A percentile compares a stretch with the other conserved stretches of the same genome.
phyloP scores from a whole-genome alignment of 352 stramenopile species.

The Hyaloperonospora arabidopsidis region DNA sequence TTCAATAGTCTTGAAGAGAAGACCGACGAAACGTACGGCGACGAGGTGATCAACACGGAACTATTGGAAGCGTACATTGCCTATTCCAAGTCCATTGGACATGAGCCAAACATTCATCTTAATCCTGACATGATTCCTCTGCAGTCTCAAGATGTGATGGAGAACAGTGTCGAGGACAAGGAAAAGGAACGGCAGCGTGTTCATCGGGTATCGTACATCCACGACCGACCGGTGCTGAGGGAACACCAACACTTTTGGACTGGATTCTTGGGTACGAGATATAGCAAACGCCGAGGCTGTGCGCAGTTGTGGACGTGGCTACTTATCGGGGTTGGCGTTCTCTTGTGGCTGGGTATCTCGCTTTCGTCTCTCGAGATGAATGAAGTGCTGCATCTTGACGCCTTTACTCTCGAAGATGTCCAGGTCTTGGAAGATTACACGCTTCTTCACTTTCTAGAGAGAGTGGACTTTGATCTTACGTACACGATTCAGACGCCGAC shows the following conservation, averaged over 20 bases:
- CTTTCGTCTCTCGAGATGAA: conserved; percentile 35
- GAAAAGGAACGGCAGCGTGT: conserved; percentile 15
- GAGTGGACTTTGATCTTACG: conserved; percentile 48
- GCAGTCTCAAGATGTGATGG: conserved; percentile 36
- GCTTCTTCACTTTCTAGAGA: conserved; percentile 52
- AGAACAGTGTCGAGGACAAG: conserved; percentile 41
- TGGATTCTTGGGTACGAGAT: conserved; percentile 35
- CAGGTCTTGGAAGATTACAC: conserved; percentile 46
- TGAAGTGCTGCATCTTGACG: conserved; percentile 60
- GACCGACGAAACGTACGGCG: conserved; percentile 29
- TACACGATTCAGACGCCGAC: conserved; percentile 40
- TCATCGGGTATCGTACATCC: conserved; percentile 30
- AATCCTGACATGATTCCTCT: conserved; percentile 42
- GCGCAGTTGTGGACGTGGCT: conserved; percentile 36
- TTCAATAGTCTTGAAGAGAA: conserved; percentile 8
- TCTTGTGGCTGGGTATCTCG: conserved; percentile 27
- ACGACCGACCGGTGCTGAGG: conserved; percentile 26
- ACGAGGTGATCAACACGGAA: conserved; percentile 87
- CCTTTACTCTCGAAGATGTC: conserved; percentile 45
- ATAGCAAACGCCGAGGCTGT: conserved; percentile 31
- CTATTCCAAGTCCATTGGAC: conserved; percentile 87
- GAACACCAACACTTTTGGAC: conserved; percentile 43
- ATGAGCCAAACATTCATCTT: conserved; percentile 80
- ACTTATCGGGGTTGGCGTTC: conserved; percentile 28
- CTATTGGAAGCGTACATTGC: conserved; percentile 92